phyloP scores from a whole-genome alignment of 306 rosid genomes.

The Trifolium pratense region DNA sequence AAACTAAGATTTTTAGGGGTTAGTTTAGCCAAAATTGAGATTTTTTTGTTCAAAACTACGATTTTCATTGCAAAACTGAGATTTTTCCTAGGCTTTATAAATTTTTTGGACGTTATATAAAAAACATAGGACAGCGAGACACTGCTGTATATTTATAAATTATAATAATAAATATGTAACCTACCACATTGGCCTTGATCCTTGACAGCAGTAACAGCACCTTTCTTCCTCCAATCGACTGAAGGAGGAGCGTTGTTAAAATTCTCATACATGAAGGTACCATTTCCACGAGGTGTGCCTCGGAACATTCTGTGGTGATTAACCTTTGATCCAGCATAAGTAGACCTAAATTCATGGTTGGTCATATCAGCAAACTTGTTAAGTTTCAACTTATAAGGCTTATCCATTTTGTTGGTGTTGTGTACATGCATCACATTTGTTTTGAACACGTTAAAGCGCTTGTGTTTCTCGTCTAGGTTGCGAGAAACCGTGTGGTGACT shows the following conservation, averaged over 20 bases:
- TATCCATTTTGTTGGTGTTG: slow-evolving; percentile 57
- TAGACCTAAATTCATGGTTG: slow-evolving; percentile 53
- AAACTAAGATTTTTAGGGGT: too few species aligned
- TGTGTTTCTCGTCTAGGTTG: slow-evolving; percentile 50
- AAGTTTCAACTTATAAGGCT: slow-evolving; percentile 62
- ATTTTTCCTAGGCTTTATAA: too few species aligned
- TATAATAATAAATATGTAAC: too few species aligned
- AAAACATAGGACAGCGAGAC: too few species aligned
- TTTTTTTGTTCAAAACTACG: too few species aligned
- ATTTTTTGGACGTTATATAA: too few species aligned
- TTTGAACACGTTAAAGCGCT: slow-evolving; percentile 65
- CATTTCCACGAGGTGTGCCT: slow-evolving; percentile 39
- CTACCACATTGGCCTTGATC: slow-evolving; percentile 63
- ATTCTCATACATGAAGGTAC: slow-evolving; percentile 51
- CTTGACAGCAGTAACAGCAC: slow-evolving; percentile 54
- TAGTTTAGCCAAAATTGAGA: too few species aligned
- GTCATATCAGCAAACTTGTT: slow-evolving; percentile 69
- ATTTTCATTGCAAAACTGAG: too few species aligned
- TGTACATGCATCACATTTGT: slow-evolving; percentile 61
- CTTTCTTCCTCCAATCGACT: slow-evolving; percentile 66
- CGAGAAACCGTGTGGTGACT: slow-evolving; percentile 60
- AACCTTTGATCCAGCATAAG: slow-evolving; percentile 58
- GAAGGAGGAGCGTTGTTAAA: slow-evolving; percentile 44
- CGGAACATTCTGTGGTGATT: slow-evolving; percentile 57
- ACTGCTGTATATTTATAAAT: too few species aligned